A percentile compares a stretch with the other conserved stretches of the same genome.
These are phyloP conservation scores for Sistotremastrum niveocremeum DNA, from an alignment of 768 basidiomycete species.

Conservation along the genomic window DNA sequence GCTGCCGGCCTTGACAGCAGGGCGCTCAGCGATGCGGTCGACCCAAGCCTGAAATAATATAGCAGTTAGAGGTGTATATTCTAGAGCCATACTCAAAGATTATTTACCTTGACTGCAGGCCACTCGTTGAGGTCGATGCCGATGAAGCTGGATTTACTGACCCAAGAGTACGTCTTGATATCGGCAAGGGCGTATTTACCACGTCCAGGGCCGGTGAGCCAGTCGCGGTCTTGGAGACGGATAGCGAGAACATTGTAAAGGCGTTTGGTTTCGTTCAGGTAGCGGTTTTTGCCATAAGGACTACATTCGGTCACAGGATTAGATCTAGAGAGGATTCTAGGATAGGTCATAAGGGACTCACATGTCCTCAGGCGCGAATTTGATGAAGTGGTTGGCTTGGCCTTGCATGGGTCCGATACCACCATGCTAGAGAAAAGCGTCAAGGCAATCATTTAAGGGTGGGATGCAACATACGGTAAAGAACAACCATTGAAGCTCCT, in stretches of 20 bases:
- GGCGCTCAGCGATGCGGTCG: constrained; percentile 23
- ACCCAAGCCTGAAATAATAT: constrained; percentile 24
- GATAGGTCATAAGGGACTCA: not conserved
- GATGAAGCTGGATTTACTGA: constrained; percentile 31
- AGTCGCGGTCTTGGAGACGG: constrained; percentile 61
- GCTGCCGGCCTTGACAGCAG: constrained; percentile 19
- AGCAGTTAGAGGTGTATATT: not conserved
- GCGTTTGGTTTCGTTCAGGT: constrained; percentile 67
- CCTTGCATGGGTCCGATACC: constrained; percentile 86
- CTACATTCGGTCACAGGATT: not conserved
- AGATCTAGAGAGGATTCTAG: not conserved
- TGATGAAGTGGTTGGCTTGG: constrained; percentile 64
- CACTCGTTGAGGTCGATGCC: constrained; percentile 47
- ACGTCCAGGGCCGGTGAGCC: constrained; percentile 59
- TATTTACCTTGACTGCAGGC: constrained; percentile 43
- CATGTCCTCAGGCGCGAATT: constrained; percentile 43
- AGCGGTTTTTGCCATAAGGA: constrained; percentile 35
- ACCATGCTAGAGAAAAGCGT: constrained; percentile 38
- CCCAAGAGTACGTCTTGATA: constrained; percentile 33
- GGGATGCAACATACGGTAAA: constrained; percentile 36
- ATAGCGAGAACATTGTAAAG: constrained; percentile 76
- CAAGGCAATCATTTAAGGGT: not conserved
- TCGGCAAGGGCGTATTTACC: constrained; percentile 64
- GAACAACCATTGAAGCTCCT: constrained; percentile 79
- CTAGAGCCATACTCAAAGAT: not conserved